These are phyloP conservation scores for Xylariaceae sp. DNA, from an alignment of 2,329 filamentous ascomycete species.

Conservation along the genomic window DNA sequence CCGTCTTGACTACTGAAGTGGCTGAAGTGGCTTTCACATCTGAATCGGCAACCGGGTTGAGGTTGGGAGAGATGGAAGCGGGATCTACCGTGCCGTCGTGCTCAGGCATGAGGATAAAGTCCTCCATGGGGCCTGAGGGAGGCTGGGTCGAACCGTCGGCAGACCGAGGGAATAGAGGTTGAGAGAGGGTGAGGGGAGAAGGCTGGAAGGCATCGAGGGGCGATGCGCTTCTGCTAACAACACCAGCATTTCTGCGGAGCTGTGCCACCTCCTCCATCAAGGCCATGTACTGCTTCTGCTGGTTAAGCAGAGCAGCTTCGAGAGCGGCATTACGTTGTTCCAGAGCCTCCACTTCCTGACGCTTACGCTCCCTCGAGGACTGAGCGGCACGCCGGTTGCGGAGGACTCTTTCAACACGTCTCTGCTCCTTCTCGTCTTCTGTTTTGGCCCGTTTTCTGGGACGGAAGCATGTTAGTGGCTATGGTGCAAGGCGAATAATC, in stretches of 20 bases:
- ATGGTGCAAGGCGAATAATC: neutral
- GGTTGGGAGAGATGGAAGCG: constrained; percentile 54
- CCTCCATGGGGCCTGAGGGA: constrained; percentile 38
- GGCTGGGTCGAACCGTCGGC: constrained; percentile 26
- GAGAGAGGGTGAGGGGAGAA: constrained; percentile 52
- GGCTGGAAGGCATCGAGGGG: constrained; percentile 40
- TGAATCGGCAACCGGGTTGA: constrained; percentile 47
- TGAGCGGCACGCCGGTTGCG: constrained; percentile 93
- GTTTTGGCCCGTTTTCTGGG: constrained; percentile 92
- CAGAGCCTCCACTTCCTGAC: constrained; percentile 79
- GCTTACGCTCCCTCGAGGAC: constrained; percentile 91
- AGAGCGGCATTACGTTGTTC: constrained; percentile 70
- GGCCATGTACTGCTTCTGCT: constrained; percentile 49
- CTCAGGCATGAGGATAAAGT: constrained; percentile 39
- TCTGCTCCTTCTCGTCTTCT: constrained; percentile 97
- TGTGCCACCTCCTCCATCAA: constrained; percentile 47
- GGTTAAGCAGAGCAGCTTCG: constrained; percentile 55
- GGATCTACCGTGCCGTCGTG: constrained; percentile 53
- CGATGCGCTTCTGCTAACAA: constrained; percentile 38
- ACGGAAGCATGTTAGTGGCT: neutral
- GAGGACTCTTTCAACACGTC: constrained; percentile 92
- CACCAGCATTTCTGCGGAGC: constrained; percentile 42
- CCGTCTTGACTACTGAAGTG: constrained; percentile 13
- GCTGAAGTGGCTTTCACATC: constrained; percentile 28
- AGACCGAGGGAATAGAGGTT: constrained; percentile 49